Percentiles rank a stretch among this genome's conserved stretches.
Conservation (phyloP, 805 yeast species). For the Metschnikowia amazonensis region DNA sequence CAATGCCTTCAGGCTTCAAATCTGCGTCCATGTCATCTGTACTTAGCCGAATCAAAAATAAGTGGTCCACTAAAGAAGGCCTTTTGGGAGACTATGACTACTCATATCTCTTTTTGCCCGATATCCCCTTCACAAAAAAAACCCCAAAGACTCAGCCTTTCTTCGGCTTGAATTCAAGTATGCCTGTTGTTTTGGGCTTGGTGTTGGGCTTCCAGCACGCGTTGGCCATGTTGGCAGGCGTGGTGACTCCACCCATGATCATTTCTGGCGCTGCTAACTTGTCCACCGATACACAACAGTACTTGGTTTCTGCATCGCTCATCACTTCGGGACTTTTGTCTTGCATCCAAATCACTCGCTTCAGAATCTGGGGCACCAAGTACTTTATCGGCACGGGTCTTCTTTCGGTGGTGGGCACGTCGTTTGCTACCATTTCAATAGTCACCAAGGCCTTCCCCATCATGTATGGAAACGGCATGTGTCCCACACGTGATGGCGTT, state of each 20-base stretch:
- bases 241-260: conserved; percentile 13
- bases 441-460: conserved; percentile 11
- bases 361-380: conserved; percentile 8
- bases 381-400: conserved; percentile 14
- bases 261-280: conserved; percentile 9
- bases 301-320: conserved; percentile 13
- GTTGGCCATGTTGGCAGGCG: conserved; percentile 16
- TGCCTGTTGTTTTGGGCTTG: conserved; percentile 13
- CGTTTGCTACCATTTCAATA: conserved; percentile 12
- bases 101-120: conserved; percentile 11
- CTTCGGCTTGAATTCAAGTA: conserved; percentile 11
- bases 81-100: conserved; percentile 14
- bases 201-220: conserved; percentile 14
- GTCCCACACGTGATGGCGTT: conserved; percentile 8
- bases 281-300: conserved; percentile 4
- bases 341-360: conserved; percentile 12
- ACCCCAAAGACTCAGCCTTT: conserved; percentile 13
- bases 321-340: conserved; percentile 10
- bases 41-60: conserved; percentile 3
- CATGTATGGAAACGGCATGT: conserved; percentile 10
- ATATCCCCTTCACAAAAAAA: conserved; percentile 10
- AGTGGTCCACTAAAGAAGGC: conserved; percentile 11
- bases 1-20: background rate
- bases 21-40: background rate
- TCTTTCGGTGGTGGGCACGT: conserved; percentile 15